A percentile compares a stretch with the other conserved stretches of the same genome.
phyloP scores from a whole-genome alignment of 306 rosid species.

The barrel medic (Medicago truncatula) region MtrunA17r5.0-ANR NC_053045.1:40220501-40221000 shows the following conservation, averaged over 20 bases:
- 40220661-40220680: too few relatives aligned
- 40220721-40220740: too few relatives aligned
- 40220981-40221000: constrained; percentile 38
- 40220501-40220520: constrained; percentile 1
- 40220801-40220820: neutral
- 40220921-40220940: neutral
- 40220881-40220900: constrained; percentile 32
- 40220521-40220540: neutral
- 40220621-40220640: too few relatives aligned
- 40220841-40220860: neutral
- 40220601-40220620: neutral
- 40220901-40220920: constrained; percentile 25
- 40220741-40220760: too few relatives aligned
- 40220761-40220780: too few relatives aligned
- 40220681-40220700: too few relatives aligned
- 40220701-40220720: too few relatives aligned
- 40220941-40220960: constrained; percentile 24
- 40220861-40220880: constrained; percentile 29
- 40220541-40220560: constrained; percentile 19
- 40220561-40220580: neutral
- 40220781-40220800: too few relatives aligned
- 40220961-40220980: neutral
- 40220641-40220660: too few relatives aligned
- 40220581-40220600: neutral
- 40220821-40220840: neutral